A percentile compares a stretch with the other conserved stretches of the same genome.
phyloP scores from a whole-genome alignment of 2,329 filamentous ascomycete species.

The Cytospora schulzeri region DNA sequence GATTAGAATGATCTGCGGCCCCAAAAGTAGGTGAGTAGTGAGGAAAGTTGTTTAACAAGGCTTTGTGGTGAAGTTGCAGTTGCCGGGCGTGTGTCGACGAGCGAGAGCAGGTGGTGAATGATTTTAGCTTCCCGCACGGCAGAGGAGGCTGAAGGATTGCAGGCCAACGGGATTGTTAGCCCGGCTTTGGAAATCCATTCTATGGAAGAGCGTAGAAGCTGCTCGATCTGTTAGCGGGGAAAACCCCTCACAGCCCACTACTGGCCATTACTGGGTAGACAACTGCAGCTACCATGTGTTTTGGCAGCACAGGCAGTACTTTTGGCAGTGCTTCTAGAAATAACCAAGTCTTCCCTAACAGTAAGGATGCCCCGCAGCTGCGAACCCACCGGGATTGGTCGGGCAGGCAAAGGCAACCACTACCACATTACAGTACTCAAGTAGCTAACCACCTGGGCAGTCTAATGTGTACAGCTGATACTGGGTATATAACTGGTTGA shows the following conservation, averaged over 20 bases:
- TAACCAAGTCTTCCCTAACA: not conserved
- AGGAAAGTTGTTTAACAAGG: not conserved
- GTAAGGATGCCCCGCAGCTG: not conserved
- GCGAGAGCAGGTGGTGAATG: slow-evolving; percentile 5
- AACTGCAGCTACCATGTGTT: not conserved
- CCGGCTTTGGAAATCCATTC: slow-evolving; percentile 20
- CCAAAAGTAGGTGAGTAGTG: not conserved
- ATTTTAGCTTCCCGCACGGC: slow-evolving; percentile 17
- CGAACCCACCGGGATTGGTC: not conserved
- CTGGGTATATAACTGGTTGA: not conserved
- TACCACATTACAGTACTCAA: too few relatives aligned
- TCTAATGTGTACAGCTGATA: too few relatives aligned
- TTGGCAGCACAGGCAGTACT: too few relatives aligned
- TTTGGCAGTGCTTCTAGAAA: not conserved
- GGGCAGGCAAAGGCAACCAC: not conserved
- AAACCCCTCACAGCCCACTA: too few relatives aligned
- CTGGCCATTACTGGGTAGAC: too few relatives aligned
- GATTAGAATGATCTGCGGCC: not conserved
- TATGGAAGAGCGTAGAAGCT: slow-evolving; percentile 27
- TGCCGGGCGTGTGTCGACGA: not conserved
- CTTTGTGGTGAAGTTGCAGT: not conserved
- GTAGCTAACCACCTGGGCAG: too few relatives aligned
- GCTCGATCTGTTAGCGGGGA: slow-evolving; percentile 25
- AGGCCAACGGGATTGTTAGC: slow-evolving; percentile 20
- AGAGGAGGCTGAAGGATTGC: slow-evolving; percentile 26